These are phyloP conservation scores for Daphne laureola DNA, from an alignment of 441 rosid genomes.

Conservation along the genomic window DNA sequence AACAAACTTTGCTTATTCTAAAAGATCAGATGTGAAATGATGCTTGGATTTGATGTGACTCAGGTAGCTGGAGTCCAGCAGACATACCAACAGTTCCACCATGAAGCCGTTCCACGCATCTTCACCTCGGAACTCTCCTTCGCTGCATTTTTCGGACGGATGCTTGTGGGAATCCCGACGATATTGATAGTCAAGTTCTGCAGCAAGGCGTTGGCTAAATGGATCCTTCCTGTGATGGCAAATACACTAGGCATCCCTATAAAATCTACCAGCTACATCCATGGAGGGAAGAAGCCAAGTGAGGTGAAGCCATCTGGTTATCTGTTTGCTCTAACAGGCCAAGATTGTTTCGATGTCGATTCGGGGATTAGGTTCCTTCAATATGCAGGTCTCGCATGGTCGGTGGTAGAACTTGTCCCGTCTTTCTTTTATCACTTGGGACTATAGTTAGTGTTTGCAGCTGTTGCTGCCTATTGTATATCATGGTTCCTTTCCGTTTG, in stretches of 20 bases:
- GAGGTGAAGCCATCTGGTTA: slow-evolving; percentile 48
- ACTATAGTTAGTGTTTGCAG: slow-evolving; percentile 34
- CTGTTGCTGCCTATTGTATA: not conserved
- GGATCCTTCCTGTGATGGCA: slow-evolving; percentile 74
- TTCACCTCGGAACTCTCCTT: slow-evolving; percentile 43
- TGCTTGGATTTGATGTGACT: slow-evolving; percentile 9
- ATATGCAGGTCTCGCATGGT: slow-evolving; percentile 88
- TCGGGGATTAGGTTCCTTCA: slow-evolving; percentile 89
- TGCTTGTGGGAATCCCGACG: slow-evolving; percentile 71
- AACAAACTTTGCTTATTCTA: no score
- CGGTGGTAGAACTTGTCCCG: slow-evolving; percentile 87
- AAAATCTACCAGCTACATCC: slow-evolving; percentile 60
- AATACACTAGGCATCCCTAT: slow-evolving; percentile 64
- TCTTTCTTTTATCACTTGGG: slow-evolving; percentile 42
- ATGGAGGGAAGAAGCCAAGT: slow-evolving; percentile 36
- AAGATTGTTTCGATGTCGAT: slow-evolving; percentile 68
- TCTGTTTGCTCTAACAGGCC: slow-evolving; percentile 32
- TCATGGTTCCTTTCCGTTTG: no score
- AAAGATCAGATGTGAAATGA: not conserved
- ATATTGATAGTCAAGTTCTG: slow-evolving; percentile 82
- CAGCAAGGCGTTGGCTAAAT: slow-evolving; percentile 79
- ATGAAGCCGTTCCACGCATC: slow-evolving; percentile 56
- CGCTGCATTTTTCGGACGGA: slow-evolving; percentile 43
- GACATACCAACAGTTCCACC: slow-evolving; percentile 88
- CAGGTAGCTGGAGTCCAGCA: slow-evolving; percentile 88